Conservation (phyloP, 1,284 basidiomycete genomes). For the Cryptococcus wingfieldii region DNA sequence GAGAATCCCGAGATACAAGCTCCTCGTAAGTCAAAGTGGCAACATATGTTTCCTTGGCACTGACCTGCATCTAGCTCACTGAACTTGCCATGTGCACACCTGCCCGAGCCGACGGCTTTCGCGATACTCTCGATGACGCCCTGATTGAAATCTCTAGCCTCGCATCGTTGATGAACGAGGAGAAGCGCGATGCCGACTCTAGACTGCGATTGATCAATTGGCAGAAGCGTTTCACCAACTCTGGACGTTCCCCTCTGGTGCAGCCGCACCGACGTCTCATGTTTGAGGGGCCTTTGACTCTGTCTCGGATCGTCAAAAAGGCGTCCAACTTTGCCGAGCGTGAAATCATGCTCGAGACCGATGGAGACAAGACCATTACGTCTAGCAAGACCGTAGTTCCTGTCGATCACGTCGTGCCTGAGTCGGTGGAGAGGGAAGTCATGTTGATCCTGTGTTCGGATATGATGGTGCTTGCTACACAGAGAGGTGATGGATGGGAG, state of each 20-base stretch:
- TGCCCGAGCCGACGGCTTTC: conserved; percentile 62
- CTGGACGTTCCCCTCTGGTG: conserved; percentile 90
- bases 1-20: conserved; percentile 88
- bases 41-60: background rate
- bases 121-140: conserved; percentile 77
- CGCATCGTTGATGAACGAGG: conserved; percentile 93
- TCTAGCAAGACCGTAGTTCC: conserved; percentile 62
- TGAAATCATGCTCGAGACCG: conserved; percentile 45
- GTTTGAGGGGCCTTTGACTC: conserved; percentile 75
- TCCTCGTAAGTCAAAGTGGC: conserved; percentile 61
- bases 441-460: conserved; percentile 61
- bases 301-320: conserved; percentile 87
- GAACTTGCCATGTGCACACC: conserved; percentile 77
- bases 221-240: conserved; percentile 86
- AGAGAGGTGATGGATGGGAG: conserved; percentile 63
- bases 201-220: conserved; percentile 78
- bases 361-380: conserved; percentile 43
- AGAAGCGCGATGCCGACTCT: conserved; percentile 88
- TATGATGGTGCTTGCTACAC: conserved; percentile 76
- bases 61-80: conserved; percentile 59
- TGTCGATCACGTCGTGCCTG: conserved; percentile 72
- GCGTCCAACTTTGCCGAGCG: conserved; percentile 49
- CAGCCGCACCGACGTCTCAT: conserved; percentile 93
- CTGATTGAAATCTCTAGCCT: conserved; percentile 77
- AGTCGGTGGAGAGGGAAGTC: conserved; percentile 43